These are phyloP conservation scores for Metschnikowia hibisci DNA, from an alignment of 805 yeast species.

Conservation along the genomic window DNA sequence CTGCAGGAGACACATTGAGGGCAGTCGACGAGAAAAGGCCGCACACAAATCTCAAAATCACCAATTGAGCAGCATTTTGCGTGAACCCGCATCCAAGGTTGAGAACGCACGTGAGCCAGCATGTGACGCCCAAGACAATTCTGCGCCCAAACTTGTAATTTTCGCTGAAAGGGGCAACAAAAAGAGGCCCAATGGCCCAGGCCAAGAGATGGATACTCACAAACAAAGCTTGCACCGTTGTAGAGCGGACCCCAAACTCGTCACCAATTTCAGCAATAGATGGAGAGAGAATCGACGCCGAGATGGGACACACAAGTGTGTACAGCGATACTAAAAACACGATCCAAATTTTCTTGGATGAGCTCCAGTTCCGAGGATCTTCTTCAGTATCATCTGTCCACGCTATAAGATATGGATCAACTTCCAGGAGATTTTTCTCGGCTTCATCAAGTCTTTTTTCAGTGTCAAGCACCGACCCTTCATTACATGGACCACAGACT, in stretches of 20 bases:
- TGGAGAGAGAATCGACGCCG: conserved; percentile 39
- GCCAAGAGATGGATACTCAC: conserved; percentile 37
- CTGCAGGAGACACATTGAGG: conserved; percentile 38
- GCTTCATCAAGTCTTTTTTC: conserved; percentile 27
- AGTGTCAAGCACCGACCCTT: conserved; percentile 15
- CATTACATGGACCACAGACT: not conserved
- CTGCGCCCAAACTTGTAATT: conserved; percentile 35
- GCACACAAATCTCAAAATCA: conserved; percentile 32
- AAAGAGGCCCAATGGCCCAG: conserved; percentile 39
- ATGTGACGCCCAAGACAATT: conserved; percentile 28
- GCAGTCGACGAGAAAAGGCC: conserved; percentile 40
- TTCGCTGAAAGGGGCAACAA: conserved; percentile 39
- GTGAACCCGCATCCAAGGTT: conserved; percentile 37
- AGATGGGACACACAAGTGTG: conserved; percentile 39
- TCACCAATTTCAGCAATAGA: conserved; percentile 28
- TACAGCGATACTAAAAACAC: conserved; percentile 31
- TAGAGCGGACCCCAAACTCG: conserved; percentile 27
- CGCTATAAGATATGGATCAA: conserved; percentile 38
- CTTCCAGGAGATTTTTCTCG: conserved; percentile 29
- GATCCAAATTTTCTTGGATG: conserved; percentile 19
- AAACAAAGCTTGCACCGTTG: conserved; percentile 26
- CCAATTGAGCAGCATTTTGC: conserved; percentile 29
- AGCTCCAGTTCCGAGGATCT: conserved; percentile 35
- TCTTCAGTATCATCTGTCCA: conserved; percentile 33
- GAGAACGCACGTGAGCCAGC: conserved; percentile 33